A percentile compares a stretch with the other conserved stretches of the same genome.
Evolutionary conservation across 2,329 filamentous ascomycete genomes (phyloP).

Genomic region (Clonostachys chloroleuca): DNA sequence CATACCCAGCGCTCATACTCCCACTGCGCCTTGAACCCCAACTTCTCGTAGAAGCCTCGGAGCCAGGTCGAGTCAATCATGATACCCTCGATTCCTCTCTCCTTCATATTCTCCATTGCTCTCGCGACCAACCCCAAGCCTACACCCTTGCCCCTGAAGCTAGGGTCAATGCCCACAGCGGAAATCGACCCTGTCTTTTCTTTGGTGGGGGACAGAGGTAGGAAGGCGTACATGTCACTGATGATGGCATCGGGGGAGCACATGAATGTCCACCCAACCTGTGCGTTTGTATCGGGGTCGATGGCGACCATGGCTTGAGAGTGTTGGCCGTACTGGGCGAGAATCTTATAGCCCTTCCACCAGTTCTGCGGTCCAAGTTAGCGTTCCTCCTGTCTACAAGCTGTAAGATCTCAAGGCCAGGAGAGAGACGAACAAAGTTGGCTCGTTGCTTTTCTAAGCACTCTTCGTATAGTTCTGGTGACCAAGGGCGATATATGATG

Average conservation of each 20-base stretch:
- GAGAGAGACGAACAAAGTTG: conserved; percentile 6
- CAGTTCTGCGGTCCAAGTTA: conserved; percentile 3
- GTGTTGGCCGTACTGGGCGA: conserved; percentile 8
- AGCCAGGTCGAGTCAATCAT: conserved; percentile 12
- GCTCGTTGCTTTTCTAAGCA: conserved; percentile 12
- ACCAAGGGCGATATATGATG: conserved; percentile 11
- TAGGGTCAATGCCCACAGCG: conserved; percentile 13
- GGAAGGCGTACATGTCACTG: conserved; percentile 3
- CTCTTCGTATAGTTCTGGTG: conserved; percentile 12
- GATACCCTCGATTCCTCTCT: conserved; percentile 11
- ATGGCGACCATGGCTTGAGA: conserved; percentile 13
- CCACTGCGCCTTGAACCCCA: conserved; percentile 9
- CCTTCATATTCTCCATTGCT: conserved; percentile 10
- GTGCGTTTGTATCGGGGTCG: conserved; percentile 11
- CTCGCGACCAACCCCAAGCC: conserved; percentile 11
- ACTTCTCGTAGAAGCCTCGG: conserved; percentile 11
- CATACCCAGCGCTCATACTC: conserved; percentile 8
- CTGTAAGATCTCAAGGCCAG: background rate
- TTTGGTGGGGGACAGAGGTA: conserved; percentile 9
- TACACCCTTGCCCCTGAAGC: conserved; percentile 9
- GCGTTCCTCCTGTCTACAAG: too few relatives aligned
- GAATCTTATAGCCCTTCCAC: conserved; percentile 6
- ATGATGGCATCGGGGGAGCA: conserved; percentile 5
- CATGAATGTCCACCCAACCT: conserved; percentile 16
- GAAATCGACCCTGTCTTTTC: conserved; percentile 12